These are phyloP conservation scores for Nakazawaea laoshanensis DNA, from an alignment of 805 yeast genomes.

Conservation along the genomic window DNA sequence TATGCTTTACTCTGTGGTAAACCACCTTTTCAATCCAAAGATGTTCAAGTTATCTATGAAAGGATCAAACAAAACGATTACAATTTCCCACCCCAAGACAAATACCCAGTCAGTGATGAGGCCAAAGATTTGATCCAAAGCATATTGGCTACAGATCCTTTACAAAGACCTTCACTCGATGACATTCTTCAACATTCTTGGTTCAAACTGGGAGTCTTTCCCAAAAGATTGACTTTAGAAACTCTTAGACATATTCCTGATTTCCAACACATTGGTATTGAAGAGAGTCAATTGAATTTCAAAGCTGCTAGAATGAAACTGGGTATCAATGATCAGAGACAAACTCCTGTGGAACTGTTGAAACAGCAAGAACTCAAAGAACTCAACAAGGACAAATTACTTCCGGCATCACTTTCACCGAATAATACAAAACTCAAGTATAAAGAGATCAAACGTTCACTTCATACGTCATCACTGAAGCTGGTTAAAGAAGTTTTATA, in stretches of 20 bases:
- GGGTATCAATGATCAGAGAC: slow-evolving; percentile 40
- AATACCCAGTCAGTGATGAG: slow-evolving; percentile 48
- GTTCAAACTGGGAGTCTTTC: slow-evolving; percentile 77
- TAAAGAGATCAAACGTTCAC: slow-evolving; percentile 45
- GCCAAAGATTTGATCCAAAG: slow-evolving; percentile 69
- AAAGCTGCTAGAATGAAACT: slow-evolving; percentile 54
- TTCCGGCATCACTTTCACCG: slow-evolving; percentile 89
- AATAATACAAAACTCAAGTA: slow-evolving; percentile 85
- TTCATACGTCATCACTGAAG: slow-evolving; percentile 18
- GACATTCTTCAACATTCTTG: slow-evolving; percentile 77
- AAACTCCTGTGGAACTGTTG: slow-evolving; percentile 62
- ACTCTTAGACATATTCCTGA: slow-evolving; percentile 58
- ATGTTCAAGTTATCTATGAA: slow-evolving; percentile 86
- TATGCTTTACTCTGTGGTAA: slow-evolving; percentile 88
- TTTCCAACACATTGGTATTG: slow-evolving; percentile 41
- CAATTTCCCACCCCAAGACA: slow-evolving; percentile 63
- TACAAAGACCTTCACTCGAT: slow-evolving; percentile 70
- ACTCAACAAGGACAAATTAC: slow-evolving; percentile 56
- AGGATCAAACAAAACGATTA: slow-evolving; percentile 81
- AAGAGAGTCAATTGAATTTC: slow-evolving; percentile 61
- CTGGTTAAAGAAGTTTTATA: slow-evolving; percentile 10
- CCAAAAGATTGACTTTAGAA: slow-evolving; percentile 53
- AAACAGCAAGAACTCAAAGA: slow-evolving; percentile 56
- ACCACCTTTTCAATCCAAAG: slow-evolving; percentile 97
- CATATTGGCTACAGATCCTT: slow-evolving; percentile 70